These are phyloP conservation scores for Seminavis robusta DNA, from an alignment of 108 stramenopile species.

Conservation along the genomic window DNA sequence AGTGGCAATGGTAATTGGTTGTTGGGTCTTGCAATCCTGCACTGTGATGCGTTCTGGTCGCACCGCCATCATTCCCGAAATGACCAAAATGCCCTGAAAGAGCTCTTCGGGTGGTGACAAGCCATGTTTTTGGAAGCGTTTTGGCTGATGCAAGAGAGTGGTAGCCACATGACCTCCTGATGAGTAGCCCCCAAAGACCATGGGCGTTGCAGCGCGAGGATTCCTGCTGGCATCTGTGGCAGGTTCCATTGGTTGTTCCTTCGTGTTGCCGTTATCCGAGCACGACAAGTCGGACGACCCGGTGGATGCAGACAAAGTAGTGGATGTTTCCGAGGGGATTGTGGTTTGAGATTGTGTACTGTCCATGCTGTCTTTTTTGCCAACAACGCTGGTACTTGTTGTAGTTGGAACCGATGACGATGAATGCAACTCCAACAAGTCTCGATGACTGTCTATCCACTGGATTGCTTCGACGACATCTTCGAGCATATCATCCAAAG, in stretches of 20 bases:
- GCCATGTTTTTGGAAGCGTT: slow-evolving; percentile 21
- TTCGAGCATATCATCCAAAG: slow-evolving; percentile 50
- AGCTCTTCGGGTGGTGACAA: slow-evolving; percentile 19
- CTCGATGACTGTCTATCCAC: slow-evolving; percentile 30
- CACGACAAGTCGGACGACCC: no score
- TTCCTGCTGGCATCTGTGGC: no score
- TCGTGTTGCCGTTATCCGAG: no score
- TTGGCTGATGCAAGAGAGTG: slow-evolving; percentile 30
- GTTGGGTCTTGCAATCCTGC: neutral
- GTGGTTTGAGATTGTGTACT: no score
- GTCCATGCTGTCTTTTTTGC: neutral
- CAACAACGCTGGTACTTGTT: neutral
- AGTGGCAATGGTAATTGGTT: neutral
- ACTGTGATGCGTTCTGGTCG: no score
- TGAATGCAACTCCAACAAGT: slow-evolving; percentile 5
- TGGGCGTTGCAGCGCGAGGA: no score
- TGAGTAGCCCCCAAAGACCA: slow-evolving; percentile 64
- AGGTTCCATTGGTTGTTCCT: no score
- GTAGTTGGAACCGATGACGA: no score
- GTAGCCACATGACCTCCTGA: slow-evolving; percentile 69
- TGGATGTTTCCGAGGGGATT: no score
- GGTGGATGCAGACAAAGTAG: no score
- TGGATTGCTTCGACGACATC: slow-evolving; percentile 57
- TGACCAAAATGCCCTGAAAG: slow-evolving; percentile 29
- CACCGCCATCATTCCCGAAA: slow-evolving; percentile 33